A percentile compares a stretch with the other conserved stretches of the same genome.
Conservation (phyloP, 805 yeast genomes). For the Zygotorulaspora sp. region DNA sequence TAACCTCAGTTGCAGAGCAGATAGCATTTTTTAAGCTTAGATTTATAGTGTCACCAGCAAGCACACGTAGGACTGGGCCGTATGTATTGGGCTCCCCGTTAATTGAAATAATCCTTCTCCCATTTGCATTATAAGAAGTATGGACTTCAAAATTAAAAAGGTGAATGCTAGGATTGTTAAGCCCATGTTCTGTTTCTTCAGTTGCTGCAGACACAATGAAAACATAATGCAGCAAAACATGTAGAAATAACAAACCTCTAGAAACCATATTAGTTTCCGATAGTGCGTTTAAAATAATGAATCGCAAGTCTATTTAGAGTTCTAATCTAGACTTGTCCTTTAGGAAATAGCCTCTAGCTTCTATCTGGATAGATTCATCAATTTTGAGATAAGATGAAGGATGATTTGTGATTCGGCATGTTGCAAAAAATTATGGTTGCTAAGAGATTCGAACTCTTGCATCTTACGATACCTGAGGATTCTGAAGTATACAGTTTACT, state of each 20-base stretch:
- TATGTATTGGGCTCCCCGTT: constrained; percentile 18
- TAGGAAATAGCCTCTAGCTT: background rate
- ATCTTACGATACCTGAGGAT: constrained; percentile 31
- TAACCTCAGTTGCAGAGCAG: constrained; percentile 19
- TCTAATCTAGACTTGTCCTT: background rate
- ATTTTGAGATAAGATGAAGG: background rate
- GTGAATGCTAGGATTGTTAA: constrained; percentile 9
- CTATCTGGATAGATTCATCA: background rate
- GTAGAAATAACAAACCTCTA: background rate
- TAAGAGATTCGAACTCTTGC: constrained; percentile 33
- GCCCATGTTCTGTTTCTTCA: background rate
- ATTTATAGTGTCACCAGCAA: constrained; percentile 23
- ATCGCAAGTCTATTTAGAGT: background rate
- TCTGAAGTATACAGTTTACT: constrained; percentile 16
- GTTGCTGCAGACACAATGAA: background rate
- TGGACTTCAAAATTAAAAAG: constrained; percentile 15
- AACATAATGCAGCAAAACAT: background rate
- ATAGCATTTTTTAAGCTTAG: constrained; percentile 21
- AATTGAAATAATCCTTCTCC: constrained; percentile 24
- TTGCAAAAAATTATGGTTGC: constrained; percentile 24
- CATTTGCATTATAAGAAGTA: constrained; percentile 10
- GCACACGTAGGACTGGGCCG: constrained; percentile 26
- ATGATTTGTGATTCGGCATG: background rate
- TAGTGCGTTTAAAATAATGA: background rate
- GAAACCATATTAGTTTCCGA: background rate